Evolutionary conservation across 2,329 filamentous ascomycete genomes (phyloP).

Genomic region (Botrytis fabae): DNA sequence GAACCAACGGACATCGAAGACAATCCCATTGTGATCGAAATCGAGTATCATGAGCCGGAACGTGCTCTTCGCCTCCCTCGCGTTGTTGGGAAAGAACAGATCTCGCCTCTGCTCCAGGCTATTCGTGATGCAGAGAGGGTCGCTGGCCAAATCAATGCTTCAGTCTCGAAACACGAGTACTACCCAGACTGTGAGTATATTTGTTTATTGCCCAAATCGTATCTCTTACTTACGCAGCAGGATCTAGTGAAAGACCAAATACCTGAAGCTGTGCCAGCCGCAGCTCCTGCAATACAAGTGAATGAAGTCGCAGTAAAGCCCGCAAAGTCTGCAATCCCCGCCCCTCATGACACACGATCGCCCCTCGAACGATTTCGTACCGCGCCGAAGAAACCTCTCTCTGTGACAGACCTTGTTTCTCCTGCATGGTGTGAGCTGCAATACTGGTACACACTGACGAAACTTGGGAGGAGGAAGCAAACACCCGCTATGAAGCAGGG

Average conservation of each 20-base stretch:
- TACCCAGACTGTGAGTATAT: slow-evolving; percentile 55
- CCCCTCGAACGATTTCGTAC: slow-evolving; percentile 79
- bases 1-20: slow-evolving; percentile 41
- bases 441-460: slow-evolving; percentile 82
- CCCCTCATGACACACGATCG: slow-evolving; percentile 49
- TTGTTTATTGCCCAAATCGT: slow-evolving; percentile 23
- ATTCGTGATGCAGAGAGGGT: slow-evolving; percentile 35
- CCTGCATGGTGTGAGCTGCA: slow-evolving; percentile 96
- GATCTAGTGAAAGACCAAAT: slow-evolving; percentile 56
- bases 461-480: slow-evolving; percentile 70
- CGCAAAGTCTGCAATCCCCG: slow-evolving; percentile 9
- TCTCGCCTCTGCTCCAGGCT: slow-evolving; percentile 37
- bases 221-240: slow-evolving; percentile 63
- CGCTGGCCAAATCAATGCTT: slow-evolving; percentile 34
- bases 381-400: slow-evolving; percentile 74
- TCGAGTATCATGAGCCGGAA: slow-evolving; percentile 41
- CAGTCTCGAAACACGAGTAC: slow-evolving; percentile 38
- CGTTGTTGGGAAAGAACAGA: slow-evolving; percentile 43
- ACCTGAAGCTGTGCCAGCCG: not conserved
- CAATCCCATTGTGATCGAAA: slow-evolving; percentile 34
- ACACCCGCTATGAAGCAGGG: slow-evolving; percentile 86
- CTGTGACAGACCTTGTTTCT: slow-evolving; percentile 83
- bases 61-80: slow-evolving; percentile 44
- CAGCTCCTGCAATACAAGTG: not conserved
- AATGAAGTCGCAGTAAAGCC: slow-evolving; percentile 10